Percentiles rank a stretch among this genome's conserved stretches.
phyloP scores from a whole-genome alignment of 208 protist species.

The Acanthamoeba castellanii region DNA sequence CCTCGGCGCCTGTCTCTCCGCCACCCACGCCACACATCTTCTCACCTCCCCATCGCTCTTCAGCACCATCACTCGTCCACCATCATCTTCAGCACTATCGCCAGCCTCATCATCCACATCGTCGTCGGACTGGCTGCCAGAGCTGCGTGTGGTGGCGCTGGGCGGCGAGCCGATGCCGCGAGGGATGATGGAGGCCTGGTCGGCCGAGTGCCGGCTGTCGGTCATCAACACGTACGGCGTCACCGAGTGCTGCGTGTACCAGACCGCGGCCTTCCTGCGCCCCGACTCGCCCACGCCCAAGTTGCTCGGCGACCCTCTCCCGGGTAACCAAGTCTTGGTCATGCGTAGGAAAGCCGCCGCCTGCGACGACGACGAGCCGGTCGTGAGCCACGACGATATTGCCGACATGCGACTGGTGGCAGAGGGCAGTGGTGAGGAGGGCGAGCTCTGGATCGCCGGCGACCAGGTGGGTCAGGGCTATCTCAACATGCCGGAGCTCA shows the following conservation, averaged over 20 bases:
- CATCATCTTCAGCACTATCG: not conserved
- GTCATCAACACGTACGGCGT: constrained; percentile 68
- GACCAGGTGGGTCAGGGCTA: constrained; percentile 52
- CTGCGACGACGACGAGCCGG: not conserved
- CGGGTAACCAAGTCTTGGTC: not conserved
- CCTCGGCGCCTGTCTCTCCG: constrained; percentile 30
- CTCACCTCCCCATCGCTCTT: constrained; percentile 68
- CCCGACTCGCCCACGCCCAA: constrained; percentile 8
- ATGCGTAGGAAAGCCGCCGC: not conserved
- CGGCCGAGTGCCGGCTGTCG: not conserved
- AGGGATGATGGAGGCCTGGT: constrained; percentile 41
- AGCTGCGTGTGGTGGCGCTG: constrained; percentile 43
- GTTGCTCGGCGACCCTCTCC: constrained; percentile 18
- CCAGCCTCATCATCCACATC: not conserved
- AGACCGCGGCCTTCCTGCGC: constrained; percentile 4
- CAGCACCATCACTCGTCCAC: not conserved
- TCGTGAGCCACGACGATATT: not conserved
- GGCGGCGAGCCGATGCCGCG: constrained; percentile 68
- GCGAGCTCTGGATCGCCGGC: constrained; percentile 71
- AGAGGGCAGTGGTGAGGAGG: constrained; percentile 60
- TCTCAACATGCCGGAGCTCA: constrained; percentile 61
- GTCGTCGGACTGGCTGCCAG: not conserved
- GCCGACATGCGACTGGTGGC: not conserved
- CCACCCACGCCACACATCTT: constrained; percentile 50
- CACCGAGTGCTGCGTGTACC: constrained; percentile 73